phyloP scores from a whole-genome alignment of 192 early-diverging fungal genomes.

The Coemansia sp. region DNA sequence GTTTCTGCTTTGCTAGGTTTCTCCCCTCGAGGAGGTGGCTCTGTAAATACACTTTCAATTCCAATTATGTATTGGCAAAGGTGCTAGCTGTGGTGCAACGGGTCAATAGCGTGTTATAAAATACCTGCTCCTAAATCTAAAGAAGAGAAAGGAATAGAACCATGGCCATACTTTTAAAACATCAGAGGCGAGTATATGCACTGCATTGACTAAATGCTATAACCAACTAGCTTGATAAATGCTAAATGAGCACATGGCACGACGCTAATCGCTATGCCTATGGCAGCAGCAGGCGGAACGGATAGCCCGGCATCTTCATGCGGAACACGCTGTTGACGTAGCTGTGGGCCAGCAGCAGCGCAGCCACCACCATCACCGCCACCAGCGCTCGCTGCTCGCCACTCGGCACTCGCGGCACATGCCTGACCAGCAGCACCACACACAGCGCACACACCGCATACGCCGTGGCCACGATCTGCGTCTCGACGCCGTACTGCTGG shows the following conservation, averaged over 20 bases:
- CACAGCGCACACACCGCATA: constrained; percentile 49
- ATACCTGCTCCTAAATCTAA: too few relatives aligned
- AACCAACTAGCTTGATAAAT: too few relatives aligned
- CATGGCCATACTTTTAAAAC: too few relatives aligned
- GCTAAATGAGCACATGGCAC: background rate
- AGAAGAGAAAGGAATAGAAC: too few relatives aligned
- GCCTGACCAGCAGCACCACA: constrained; percentile 46
- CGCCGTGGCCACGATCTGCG: constrained; percentile 50
- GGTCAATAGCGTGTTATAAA: too few relatives aligned
- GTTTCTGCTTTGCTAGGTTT: constrained; percentile 2
- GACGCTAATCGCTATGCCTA: background rate
- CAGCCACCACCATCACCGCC: constrained; percentile 34
- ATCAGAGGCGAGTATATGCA: too few relatives aligned
- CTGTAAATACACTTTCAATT: constrained; percentile 5
- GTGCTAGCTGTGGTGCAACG: too few relatives aligned
- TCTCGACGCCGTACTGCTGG: constrained; percentile 53
- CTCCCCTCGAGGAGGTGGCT: background rate
- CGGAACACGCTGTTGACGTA: constrained; percentile 55
- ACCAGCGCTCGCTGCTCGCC: constrained; percentile 44
- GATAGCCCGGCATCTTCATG: constrained; percentile 50
- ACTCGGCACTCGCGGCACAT: constrained; percentile 37
- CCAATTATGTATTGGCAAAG: background rate
- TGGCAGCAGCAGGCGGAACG: constrained; percentile 45
- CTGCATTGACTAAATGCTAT: too few relatives aligned
- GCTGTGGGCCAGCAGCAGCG: constrained; percentile 44